A percentile compares a stretch with the other conserved stretches of the same genome.
These are phyloP conservation scores for Mortierella sp. DNA, from an alignment of 371 early-diverging fungal species.

Conservation along the genomic window DNA sequence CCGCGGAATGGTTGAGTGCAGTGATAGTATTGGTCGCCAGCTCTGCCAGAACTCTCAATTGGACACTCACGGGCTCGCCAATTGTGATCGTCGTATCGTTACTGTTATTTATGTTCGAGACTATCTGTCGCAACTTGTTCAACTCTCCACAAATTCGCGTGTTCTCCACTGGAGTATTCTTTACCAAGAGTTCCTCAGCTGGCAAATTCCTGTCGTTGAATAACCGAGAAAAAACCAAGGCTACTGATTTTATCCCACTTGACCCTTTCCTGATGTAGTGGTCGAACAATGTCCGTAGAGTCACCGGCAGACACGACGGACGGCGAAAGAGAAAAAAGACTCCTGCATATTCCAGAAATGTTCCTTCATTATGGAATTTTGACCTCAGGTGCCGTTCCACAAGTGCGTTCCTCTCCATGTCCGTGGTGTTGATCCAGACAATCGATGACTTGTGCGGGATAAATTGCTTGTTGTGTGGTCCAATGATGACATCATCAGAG, in stretches of 20 bases:
- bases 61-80: too few relatives aligned
- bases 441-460: slow-evolving; percentile 15
- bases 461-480: slow-evolving; percentile 22
- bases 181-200: too few relatives aligned
- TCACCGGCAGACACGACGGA: slow-evolving; percentile 26
- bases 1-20: slow-evolving; percentile 18
- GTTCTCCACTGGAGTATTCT: too few relatives aligned
- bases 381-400: slow-evolving; percentile 1
- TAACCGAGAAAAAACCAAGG: slow-evolving; percentile 13
- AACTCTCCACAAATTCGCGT: too few relatives aligned
- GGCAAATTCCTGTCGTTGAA: slow-evolving; percentile 16
- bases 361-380: slow-evolving; percentile 24
- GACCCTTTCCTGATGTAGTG: slow-evolving; percentile 23
- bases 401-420: too few relatives aligned
- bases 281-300: slow-evolving; percentile 16
- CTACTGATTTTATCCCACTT: slow-evolving; percentile 15
- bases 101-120: too few relatives aligned
- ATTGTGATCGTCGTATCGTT: too few relatives aligned
- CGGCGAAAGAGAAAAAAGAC: slow-evolving; percentile 26
- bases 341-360: slow-evolving; percentile 3
- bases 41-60: too few relatives aligned
- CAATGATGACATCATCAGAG: slow-evolving; percentile 18
- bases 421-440: slow-evolving; percentile 13
- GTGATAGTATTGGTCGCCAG: slow-evolving; percentile 2
- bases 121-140: too few relatives aligned